Evolutionary conservation across 2,329 filamentous ascomycete genomes (phyloP).

Genomic region (Thermothelomyces thermophilus): DNA sequence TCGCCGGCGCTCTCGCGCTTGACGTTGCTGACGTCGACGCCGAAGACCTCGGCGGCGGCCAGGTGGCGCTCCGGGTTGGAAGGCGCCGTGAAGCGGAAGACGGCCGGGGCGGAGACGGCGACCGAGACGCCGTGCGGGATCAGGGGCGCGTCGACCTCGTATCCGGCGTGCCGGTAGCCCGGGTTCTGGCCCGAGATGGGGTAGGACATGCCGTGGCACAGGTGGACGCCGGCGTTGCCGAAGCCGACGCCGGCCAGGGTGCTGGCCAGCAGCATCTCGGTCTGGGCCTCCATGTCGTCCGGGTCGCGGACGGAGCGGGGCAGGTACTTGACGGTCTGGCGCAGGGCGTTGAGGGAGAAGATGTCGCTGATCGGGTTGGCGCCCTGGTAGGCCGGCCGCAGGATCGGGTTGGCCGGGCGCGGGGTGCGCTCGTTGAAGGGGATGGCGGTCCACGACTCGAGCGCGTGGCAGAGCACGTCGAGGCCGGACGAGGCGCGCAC

Average conservation of each 20-base stretch:
- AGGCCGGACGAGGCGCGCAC: slow-evolving; percentile 89
- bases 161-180: slow-evolving; percentile 83
- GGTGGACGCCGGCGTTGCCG: slow-evolving; percentile 92
- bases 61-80: slow-evolving; percentile 92
- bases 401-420: slow-evolving; percentile 79
- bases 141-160: slow-evolving; percentile 66
- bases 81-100: slow-evolving; percentile 86
- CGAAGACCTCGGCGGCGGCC: slow-evolving; percentile 81
- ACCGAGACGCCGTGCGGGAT: slow-evolving; percentile 97
- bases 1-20: slow-evolving; percentile 87
- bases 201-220: slow-evolving; percentile 83
- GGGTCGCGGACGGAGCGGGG: slow-evolving; percentile 81
- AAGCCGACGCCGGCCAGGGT: slow-evolving; percentile 94
- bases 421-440: slow-evolving; percentile 83
- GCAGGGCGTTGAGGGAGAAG: slow-evolving; percentile 82
- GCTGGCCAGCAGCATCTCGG: slow-evolving; percentile 89
- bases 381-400: slow-evolving; percentile 90
- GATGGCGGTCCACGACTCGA: slow-evolving; percentile 97
- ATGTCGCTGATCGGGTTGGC: slow-evolving; percentile 97
- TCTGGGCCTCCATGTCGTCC: slow-evolving; percentile 87
- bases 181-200: slow-evolving; percentile 95
- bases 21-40: slow-evolving; percentile 79
- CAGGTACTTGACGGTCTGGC: slow-evolving; percentile 82
- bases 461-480: slow-evolving; percentile 88
- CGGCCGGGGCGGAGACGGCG: slow-evolving; percentile 84